Base-by-base conservation (phyloP, 257 asterid genomes). In the Gentiana dahurica region DNA sequence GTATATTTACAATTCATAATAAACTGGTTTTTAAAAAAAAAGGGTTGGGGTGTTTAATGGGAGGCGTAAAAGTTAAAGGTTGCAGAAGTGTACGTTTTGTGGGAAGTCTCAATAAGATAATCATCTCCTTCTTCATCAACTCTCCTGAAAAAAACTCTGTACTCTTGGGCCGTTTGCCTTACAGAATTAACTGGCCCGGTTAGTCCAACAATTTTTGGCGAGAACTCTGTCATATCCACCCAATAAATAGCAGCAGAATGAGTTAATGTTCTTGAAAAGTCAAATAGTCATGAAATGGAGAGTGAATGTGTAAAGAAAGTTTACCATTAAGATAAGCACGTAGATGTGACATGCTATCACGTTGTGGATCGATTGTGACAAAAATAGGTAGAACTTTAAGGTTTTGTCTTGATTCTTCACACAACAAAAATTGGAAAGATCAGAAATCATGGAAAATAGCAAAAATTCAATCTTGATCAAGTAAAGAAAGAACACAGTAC, bases 321-420 rank as follows among this genome's bases (percentile, higher is more conserved):
- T 68, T 49, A 81, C 99, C 99, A 73, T 73, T 68, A 45, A 92
- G 77, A 67, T 92, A 92, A 71, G 93, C 85, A 70, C 72, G 79
- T 50, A 92, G 96, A 3, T 88, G 99, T 10, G 86, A 71, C 49
- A 95, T 94, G 57, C 79, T 83, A 74, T 92, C 99, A 54, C 92
- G 84, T 64, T 88, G 99, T 68, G 99, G 97, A 75, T 92, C 99
- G 65, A 92, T 79, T 12, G 99, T 83, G 65, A 92, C 99, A 77
- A 88, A 92, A 65, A 89, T 59, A 34, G 99, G 97, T 44, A 81
- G 82, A 51, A 92, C 72, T 83, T 75, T 83, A 72, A 77, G 70
- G 58, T 88, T 76, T 75, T 81, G 80, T 71, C 75, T 77, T 3
- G 91, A 78, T 69, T 81, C 97, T 91, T 58, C 52, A 68, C 60